Base-by-base conservation (phyloP, 176 grass and related monocot genomes). In the Hordeum vulgare region DNA sequence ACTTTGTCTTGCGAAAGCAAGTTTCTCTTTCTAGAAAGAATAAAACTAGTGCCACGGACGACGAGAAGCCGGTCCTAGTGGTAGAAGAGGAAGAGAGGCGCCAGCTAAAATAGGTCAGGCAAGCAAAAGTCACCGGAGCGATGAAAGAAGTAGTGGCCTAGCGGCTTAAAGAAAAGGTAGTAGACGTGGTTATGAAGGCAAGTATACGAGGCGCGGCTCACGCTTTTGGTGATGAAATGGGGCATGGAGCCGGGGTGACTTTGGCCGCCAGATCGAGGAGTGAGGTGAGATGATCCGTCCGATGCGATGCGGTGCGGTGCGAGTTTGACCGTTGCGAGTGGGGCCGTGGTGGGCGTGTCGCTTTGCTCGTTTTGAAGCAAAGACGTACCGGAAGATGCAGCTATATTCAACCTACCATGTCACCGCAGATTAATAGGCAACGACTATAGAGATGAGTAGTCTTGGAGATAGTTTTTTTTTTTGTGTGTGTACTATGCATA, bases 21-120 rank as follows among this genome's bases (percentile, higher is more conserved):
- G 18, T 21, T 56, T 6, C 44, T 25, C 79, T 86, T 86, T 84
- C 75, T 90, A 75, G 89, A 90, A 90, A 83, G 84, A 84, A 83
- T 60, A 61, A 75, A 83, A 24, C 68, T 9, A 51, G 3, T 35
- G 0, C 31, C 3, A 35, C 18, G 63, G 17, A 33, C 7, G 29
- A 65, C 4, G 9, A 34, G 69, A 26, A 23, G 1, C 5, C 36
- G 39, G 23, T 44, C 39, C 68, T 44, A 3, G 37, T 14, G 37
- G 15, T 51, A 71, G 21, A n/a, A 2, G 31, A 17, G 9, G 59
- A 51, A 18, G 47, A 7, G 47, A 18, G 47, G 24, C 11, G 24
- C 24, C 5, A 1, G 69, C 12, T 45, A 74, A 74, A 74, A 51
- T 74, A 11, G 42, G 71, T 74, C 71, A 53, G 53, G 14, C 4